Evolutionary conservation across 2,329 filamentous ascomycete species (phyloP).

Genomic region (Daldinia sp.): DNA sequence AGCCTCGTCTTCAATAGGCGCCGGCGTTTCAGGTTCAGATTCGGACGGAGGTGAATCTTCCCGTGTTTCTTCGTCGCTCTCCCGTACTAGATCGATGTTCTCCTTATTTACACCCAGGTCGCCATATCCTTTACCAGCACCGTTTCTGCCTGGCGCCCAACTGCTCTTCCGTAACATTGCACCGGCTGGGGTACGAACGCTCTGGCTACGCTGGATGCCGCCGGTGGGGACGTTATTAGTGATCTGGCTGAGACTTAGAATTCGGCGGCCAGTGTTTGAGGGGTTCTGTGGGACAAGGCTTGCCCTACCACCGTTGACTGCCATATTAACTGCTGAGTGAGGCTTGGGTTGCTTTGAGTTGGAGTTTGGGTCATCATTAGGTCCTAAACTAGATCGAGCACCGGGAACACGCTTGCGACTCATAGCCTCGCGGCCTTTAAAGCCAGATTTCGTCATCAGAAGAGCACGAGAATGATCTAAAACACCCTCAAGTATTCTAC

Average conservation of each 20-base stretch:
- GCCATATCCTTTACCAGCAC: conserved; percentile 56
- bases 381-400: conserved; percentile 52
- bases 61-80: conserved; percentile 67
- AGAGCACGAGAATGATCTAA: conserved; percentile 94
- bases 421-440: conserved; percentile 63
- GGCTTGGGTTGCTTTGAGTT: conserved; percentile 44
- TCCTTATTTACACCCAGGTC: conserved; percentile 70
- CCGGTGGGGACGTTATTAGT: conserved; percentile 73
- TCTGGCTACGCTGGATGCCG: conserved; percentile 79
- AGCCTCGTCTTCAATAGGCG: conserved; percentile 30
- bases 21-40: conserved; percentile 21
- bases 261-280: conserved; percentile 72
- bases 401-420: conserved; percentile 63
- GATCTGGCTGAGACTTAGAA: conserved; percentile 91
- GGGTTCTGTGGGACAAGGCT: conserved; percentile 55
- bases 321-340: conserved; percentile 58
- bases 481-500: conserved; percentile 91
- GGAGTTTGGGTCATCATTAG: conserved; percentile 38
- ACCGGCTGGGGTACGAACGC: conserved; percentile 69
- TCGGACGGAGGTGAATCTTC: conserved; percentile 34
- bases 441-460: conserved; percentile 73
- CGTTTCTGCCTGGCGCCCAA: conserved; percentile 64
- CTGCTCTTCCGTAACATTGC: conserved; percentile 70
- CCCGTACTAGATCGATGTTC: conserved; percentile 65
- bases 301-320: conserved; percentile 60